Conservation (phyloP, 1,139 yeast genomes). For the Pichia sp. region DNA sequence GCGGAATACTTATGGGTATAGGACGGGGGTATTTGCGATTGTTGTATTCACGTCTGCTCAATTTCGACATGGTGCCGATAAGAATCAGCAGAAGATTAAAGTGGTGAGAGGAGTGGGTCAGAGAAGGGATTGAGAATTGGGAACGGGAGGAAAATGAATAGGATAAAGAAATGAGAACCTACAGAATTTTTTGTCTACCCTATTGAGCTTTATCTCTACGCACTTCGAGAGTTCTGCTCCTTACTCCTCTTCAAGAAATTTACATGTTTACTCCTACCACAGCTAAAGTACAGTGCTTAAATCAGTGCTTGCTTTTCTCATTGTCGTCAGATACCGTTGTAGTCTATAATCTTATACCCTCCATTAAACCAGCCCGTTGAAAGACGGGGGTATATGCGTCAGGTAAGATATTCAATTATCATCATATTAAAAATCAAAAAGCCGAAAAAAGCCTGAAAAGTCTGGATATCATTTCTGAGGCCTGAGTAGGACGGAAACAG, state of each 20-base stretch:
- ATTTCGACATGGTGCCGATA: slow-evolving; percentile 9
- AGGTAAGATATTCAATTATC: slow-evolving; percentile 19
- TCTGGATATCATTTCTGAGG: neutral
- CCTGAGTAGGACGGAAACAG: neutral
- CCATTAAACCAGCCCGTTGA: slow-evolving; percentile 24
- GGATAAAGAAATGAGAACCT: too few species aligned
- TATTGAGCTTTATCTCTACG: neutral
- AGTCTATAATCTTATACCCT: slow-evolving; percentile 60
- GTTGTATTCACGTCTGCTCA: slow-evolving; percentile 11
- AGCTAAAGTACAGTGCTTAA: too few species aligned
- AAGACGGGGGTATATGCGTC: slow-evolving; percentile 24
- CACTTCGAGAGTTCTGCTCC: neutral
- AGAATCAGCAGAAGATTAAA: neutral
- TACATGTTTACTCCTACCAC: too few species aligned
- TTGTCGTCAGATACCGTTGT: slow-evolving; percentile 96
- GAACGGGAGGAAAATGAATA: too few species aligned
- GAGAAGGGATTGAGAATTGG: too few species aligned
- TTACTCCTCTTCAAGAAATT: neutral
- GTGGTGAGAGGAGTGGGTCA: neutral
- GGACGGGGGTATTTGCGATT: slow-evolving; percentile 15
- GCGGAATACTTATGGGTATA: slow-evolving; percentile 12
- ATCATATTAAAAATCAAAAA: slow-evolving; percentile 9
- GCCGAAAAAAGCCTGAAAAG: neutral
- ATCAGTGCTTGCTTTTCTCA: neutral
- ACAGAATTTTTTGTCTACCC: too few species aligned